These are phyloP conservation scores for Leptomonas seymouri DNA, from an alignment of 208 protist species.

Conservation along the genomic window DNA sequence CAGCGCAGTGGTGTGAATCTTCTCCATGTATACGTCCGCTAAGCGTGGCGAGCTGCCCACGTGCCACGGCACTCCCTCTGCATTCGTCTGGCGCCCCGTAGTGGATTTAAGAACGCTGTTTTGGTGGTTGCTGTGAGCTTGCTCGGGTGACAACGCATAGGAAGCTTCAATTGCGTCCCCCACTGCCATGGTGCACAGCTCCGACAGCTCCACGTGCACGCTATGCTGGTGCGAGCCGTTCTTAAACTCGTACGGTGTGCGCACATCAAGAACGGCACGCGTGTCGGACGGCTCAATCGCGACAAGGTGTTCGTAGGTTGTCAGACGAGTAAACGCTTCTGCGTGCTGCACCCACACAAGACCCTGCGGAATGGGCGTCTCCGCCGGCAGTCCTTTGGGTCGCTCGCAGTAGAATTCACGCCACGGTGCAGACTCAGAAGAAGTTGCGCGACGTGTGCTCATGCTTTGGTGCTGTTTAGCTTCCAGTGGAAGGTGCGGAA, in stretches of 20 bases:
- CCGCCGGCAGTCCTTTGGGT: background rate
- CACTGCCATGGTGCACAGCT: conserved; percentile 60
- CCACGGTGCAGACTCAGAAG: background rate
- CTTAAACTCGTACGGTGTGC: conserved; percentile 82
- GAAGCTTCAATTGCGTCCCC: conserved; percentile 27
- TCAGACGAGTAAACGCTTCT: conserved; percentile 8
- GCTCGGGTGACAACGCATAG: no score
- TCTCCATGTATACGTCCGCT: conserved; percentile 35
- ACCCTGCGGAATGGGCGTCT: conserved; percentile 9
- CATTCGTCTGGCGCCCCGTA: no score
- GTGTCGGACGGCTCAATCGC: conserved; percentile 19
- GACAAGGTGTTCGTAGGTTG: conserved; percentile 15
- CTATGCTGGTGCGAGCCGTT: conserved; percentile 82
- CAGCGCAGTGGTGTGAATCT: conserved; percentile 41
- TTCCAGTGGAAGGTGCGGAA: conserved; percentile 9
- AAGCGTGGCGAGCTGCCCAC: conserved; percentile 32
- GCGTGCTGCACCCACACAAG: conserved; percentile 19
- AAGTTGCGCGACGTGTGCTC: background rate
- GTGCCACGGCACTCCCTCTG: conserved; percentile 2
- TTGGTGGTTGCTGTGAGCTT: background rate
- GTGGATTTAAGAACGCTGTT: no score
- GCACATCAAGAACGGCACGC: conserved; percentile 67
- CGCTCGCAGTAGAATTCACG: conserved; percentile 9
- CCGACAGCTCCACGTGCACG: conserved; percentile 57
- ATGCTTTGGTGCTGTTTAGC: background rate